Evolutionary conservation across 2,329 filamentous ascomycete genomes (phyloP).

Genomic region (Monilinia polystroma): DNA sequence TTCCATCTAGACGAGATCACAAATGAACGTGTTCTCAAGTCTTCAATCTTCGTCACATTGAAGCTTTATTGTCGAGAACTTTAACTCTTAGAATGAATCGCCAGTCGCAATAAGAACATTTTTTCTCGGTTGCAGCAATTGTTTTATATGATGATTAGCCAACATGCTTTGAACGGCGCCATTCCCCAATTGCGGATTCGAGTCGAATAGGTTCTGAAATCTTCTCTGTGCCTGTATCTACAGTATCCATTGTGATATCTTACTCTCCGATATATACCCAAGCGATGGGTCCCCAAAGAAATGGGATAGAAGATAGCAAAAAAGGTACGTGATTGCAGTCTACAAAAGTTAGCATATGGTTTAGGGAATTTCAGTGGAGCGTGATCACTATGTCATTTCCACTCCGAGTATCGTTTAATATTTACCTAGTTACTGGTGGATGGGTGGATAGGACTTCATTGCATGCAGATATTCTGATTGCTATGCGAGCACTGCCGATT

Average conservation of each 20-base stretch:
- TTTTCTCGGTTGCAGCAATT: too few species aligned
- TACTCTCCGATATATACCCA: conserved; percentile 22
- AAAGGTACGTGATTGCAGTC: conserved; percentile 21
- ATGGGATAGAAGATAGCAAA: conserved; percentile 21
- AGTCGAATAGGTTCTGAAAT: conserved; percentile 9
- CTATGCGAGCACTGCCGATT: too few species aligned
- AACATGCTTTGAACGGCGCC: conserved; percentile 31
- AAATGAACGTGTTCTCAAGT: too few species aligned
- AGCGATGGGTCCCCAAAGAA: conserved; percentile 11
- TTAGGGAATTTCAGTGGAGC: not conserved
- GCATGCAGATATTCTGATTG: conserved; percentile 16
- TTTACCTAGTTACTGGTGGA: not conserved
- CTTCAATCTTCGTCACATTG: too few species aligned
- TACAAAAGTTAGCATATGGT: not conserved
- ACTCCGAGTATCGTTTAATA: conserved; percentile 16
- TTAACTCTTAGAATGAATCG: too few species aligned
- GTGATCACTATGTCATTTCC: conserved; percentile 14
- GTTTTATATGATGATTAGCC: too few species aligned
- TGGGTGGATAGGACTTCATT: conserved; percentile 18
- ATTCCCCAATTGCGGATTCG: conserved; percentile 48
- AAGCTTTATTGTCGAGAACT: too few species aligned
- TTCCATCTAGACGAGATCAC: too few species aligned
- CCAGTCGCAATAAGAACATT: too few species aligned
- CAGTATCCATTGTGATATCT: not conserved
- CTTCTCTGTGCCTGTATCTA: not conserved